Evolutionary conservation across 2,329 filamentous ascomycete species (phyloP), one percentile per base, ranked within the genome.

Genomic region (Ascochyta rabiei): DNA sequence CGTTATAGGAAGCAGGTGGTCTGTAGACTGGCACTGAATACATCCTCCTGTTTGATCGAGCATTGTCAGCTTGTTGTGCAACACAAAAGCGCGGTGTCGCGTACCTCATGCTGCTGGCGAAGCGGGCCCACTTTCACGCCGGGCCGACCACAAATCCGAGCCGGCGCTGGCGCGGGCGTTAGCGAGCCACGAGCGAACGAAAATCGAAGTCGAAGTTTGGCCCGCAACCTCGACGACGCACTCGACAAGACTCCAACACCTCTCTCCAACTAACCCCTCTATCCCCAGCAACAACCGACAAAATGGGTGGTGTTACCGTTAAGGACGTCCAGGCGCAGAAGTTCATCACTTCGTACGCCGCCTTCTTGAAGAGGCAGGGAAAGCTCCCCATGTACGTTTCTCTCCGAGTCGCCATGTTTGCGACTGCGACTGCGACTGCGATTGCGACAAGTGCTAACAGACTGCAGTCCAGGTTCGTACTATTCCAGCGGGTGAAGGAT

Each of bases 281-380:
- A 59, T 50, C 42, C 34, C 31, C 53, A 60, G 42, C 71, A 66
- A 75, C 28, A 68, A 86, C 83, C 84, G 83, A 82, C 82, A 91
- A 84, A 79, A 93, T 93, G 90, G 81, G 88, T 80, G 90, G 89
- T 80, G 84, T 91, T 79, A 86, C 83, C 74, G 90, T 93, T 81
- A 89, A 89, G 82, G 90, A 93, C 83, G 89, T 93, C 79, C 88
- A 90, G 85, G 89, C 90, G 81, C 89, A 92, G 80, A 91, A 93
- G 84, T 95, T 95, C 85, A 93, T 95, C 82, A 81, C 84, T 72
- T 85, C 89, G 77, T 96, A 95, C 79, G 85, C 89, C 77, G 88
- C 86, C 76, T 96, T 95, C 87, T 81, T 96, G 86, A 95, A 95
- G 89, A 88, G 90, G 75, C 90, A 95, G 85, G 91, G 91, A 82